phyloP scores from a whole-genome alignment of 306 rosid genomes.

The Cyamopsis tetragonoloba region DNA sequence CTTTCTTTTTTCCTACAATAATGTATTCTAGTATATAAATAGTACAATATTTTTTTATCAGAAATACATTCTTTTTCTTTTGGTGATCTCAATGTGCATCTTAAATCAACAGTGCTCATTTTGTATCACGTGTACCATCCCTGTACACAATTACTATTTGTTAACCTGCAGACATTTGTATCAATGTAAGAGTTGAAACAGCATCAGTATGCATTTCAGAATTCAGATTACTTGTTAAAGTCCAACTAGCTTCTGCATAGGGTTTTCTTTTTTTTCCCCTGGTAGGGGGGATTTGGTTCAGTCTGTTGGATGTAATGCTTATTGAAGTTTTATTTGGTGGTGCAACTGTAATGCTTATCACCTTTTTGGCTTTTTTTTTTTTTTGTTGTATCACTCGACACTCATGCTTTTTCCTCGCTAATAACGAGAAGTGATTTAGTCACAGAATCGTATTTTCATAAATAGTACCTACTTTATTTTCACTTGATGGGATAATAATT shows the following conservation, averaged over 20 bases:
- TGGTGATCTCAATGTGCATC: conserved; percentile 13
- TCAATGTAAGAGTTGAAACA: neutral
- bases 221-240: neutral
- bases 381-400: too few relatives aligned
- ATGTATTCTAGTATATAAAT: neutral
- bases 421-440: too few relatives aligned
- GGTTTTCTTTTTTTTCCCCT: neutral
- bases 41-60: too few relatives aligned
- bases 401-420: too few relatives aligned
- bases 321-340: too few relatives aligned
- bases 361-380: too few relatives aligned
- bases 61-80: too few relatives aligned
- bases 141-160: neutral
- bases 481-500: too few relatives aligned
- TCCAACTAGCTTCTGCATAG: neutral
- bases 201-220: neutral
- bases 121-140: neutral
- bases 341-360: too few relatives aligned
- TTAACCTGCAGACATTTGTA: conserved; percentile 15
- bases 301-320: neutral
- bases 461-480: too few relatives aligned
- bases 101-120: neutral
- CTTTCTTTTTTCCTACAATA: neutral
- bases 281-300: neutral
- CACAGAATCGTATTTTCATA: too few relatives aligned